Percentiles rank a stretch among this genome's conserved stretches.
Conservation (phyloP, 2,329 filamentous ascomycete species). For the Trichoderma breve region DNA sequence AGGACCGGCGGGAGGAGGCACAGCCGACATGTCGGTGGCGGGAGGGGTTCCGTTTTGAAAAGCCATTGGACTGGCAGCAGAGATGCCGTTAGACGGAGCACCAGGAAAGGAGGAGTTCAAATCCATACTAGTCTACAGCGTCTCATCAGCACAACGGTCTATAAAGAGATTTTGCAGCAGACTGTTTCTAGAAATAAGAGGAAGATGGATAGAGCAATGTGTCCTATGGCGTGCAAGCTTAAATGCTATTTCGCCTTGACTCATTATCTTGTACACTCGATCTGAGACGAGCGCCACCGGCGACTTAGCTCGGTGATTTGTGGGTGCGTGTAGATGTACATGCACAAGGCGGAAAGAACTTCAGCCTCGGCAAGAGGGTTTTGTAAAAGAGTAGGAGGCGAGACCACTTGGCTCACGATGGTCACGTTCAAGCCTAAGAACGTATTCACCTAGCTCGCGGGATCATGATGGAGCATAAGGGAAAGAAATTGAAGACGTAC, state of each 20-base stretch:
- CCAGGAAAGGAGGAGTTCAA: slow-evolving; percentile 33
- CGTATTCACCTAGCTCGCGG: not conserved
- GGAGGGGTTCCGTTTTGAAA: slow-evolving; percentile 42
- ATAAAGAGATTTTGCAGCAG: not conserved
- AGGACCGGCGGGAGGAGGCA: slow-evolving; percentile 34
- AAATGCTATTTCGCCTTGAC: not conserved
- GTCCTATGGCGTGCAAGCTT: not conserved
- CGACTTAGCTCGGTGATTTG: not conserved
- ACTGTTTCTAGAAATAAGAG: not conserved
- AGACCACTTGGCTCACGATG: not conserved
- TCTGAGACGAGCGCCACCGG: not conserved
- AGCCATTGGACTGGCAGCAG: slow-evolving; percentile 35
- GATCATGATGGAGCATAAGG: no score
- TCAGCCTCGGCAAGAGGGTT: not conserved
- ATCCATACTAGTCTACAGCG: slow-evolving; percentile 32
- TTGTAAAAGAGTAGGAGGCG: not conserved
- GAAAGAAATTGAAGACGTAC: not conserved
- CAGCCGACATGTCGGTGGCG: slow-evolving; percentile 38
- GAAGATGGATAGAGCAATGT: not conserved
- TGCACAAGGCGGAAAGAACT: not conserved
- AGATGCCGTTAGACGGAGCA: slow-evolving; percentile 33
- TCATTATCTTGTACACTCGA: not conserved
- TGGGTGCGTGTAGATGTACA: not conserved
- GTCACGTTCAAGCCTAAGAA: not conserved
- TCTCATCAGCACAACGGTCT: not conserved